A percentile compares a stretch with the other conserved stretches of the same genome.
phyloP scores from a whole-genome alignment of 2,329 filamentous ascomycete species.

The Beauveria pseudobassiana region DNA sequence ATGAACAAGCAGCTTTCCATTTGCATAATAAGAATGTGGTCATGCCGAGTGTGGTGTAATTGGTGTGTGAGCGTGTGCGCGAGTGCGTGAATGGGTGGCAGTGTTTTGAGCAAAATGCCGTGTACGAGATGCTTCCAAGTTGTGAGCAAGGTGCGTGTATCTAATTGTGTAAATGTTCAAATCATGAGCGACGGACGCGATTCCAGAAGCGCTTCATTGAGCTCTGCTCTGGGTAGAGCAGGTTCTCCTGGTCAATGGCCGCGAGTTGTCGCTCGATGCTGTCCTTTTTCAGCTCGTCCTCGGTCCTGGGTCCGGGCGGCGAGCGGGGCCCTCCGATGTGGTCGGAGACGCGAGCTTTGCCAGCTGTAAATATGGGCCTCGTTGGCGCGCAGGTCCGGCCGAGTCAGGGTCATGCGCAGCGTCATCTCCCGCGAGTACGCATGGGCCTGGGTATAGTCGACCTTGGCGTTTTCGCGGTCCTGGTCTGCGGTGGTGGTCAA shows the following conservation, averaged over 20 bases:
- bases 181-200: slow-evolving; percentile 41
- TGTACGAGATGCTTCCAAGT: not conserved
- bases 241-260: slow-evolving; percentile 43
- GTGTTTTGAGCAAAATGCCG: slow-evolving; percentile 1
- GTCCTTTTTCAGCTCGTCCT: slow-evolving; percentile 41
- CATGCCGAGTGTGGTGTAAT: not conserved
- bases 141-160: not conserved
- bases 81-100: not conserved
- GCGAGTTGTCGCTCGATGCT: slow-evolving; percentile 47
- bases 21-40: not conserved
- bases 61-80: slow-evolving; percentile 3
- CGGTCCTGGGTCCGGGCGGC: slow-evolving; percentile 24
- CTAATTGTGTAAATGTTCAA: not conserved
- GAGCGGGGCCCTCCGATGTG: slow-evolving; percentile 26
- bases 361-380: slow-evolving; percentile 67
- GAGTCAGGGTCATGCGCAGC: slow-evolving; percentile 86
- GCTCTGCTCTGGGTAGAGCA: slow-evolving; percentile 35
- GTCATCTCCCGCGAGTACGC: slow-evolving; percentile 78
- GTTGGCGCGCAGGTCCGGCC: slow-evolving; percentile 73
- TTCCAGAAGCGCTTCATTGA: slow-evolving; percentile 60
- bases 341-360: slow-evolving; percentile 35
- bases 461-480: slow-evolving; percentile 21
- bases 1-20: not conserved
- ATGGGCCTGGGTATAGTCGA: slow-evolving; percentile 43
- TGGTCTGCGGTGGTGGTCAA: slow-evolving; percentile 19